Evolutionary conservation across 1,284 basidiomycete species (phyloP), one percentile per base, ranked within the genome.

Genomic region (Cutaneotrichosporon cutaneum): DNA sequence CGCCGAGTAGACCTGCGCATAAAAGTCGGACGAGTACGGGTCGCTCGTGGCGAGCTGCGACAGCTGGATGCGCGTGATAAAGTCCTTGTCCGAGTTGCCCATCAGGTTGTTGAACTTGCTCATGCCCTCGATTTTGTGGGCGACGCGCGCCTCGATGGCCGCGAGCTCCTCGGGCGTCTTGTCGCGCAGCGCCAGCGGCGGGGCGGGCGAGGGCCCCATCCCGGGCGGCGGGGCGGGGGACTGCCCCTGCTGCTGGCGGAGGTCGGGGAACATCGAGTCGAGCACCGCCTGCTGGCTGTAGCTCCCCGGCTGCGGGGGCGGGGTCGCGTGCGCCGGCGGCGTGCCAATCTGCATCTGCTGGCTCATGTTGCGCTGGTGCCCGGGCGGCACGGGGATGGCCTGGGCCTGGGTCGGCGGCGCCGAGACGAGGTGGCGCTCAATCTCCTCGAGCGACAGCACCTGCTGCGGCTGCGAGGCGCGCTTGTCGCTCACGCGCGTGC

Each of bases 61-160:
- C 52, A 99, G 92, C 80, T 99, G 96, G 64, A 99, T 99, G 44
- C 96, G 88, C 24, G 96, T 99, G 80, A 99, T 99, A 77, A 99
- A 99, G 76, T 99, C 96, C 82, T 99, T 99, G 84, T 99, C 96
- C 16, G 92, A 95, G 53, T 74, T 70, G 26, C 74, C 73, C 96
- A 99, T 99, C 59, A 98, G 84, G 76, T 98, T 94, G 77, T 99
- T 99, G 81, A 96, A 94, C 69, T 90, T 88, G 59, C 93, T 86
- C 94, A 96, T 79, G 24, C 70, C 50, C 67, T 73, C 63, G 69
- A 81, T 79, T 68, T 79, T 79, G 64, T 58, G 64, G 10, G 68
- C 67, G 60, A 77, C 68, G 11, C 71, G 66, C 56, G 72, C 63
- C 53, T 74, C 73, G 33, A 75, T 26, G 18, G 68, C 70, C 47